Evolutionary conservation across 495 filamentous ascomycete genomes (phyloP).

Genomic region (Copromyces sp.): DNA sequence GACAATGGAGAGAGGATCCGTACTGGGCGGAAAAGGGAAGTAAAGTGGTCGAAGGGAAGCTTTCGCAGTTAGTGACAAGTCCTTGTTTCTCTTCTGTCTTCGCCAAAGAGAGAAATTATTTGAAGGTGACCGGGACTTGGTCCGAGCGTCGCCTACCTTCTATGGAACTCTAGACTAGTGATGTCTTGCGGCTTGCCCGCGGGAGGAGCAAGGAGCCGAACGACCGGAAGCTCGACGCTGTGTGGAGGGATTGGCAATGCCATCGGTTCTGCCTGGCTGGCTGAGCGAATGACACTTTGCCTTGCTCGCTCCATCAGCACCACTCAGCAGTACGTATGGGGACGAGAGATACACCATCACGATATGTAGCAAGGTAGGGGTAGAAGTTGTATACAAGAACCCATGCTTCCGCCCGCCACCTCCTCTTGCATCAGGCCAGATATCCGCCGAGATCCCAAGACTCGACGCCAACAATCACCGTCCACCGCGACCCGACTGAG

Average conservation of each 20-base stretch:
- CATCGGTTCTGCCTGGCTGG: neutral
- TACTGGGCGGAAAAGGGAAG: neutral
- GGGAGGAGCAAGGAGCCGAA: neutral
- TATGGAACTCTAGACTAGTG: neutral
- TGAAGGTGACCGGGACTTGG: constrained; percentile 15
- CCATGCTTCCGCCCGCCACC: neutral
- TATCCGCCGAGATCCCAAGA: neutral
- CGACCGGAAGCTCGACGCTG: neutral
- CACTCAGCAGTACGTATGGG: neutral
- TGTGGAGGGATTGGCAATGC: neutral
- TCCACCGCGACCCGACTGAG: neutral
- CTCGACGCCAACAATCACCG: neutral
- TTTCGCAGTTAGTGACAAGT: constrained; percentile 10
- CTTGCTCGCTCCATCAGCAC: neutral
- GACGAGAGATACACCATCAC: neutral
- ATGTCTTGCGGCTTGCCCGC: neutral
- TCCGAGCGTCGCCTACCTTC: constrained; percentile 17
- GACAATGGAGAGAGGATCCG: constrained; percentile 5
- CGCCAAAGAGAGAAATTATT: constrained; percentile 26
- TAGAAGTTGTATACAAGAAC: neutral
- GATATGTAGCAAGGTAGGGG: neutral
- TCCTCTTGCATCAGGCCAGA: neutral
- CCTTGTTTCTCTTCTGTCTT: constrained; percentile 3
- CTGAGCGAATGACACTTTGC: neutral
- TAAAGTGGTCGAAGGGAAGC: constrained; percentile 16